Evolutionary conservation across 768 basidiomycete genomes (phyloP).

Genomic region (Cytidiella melzeri): DNA sequence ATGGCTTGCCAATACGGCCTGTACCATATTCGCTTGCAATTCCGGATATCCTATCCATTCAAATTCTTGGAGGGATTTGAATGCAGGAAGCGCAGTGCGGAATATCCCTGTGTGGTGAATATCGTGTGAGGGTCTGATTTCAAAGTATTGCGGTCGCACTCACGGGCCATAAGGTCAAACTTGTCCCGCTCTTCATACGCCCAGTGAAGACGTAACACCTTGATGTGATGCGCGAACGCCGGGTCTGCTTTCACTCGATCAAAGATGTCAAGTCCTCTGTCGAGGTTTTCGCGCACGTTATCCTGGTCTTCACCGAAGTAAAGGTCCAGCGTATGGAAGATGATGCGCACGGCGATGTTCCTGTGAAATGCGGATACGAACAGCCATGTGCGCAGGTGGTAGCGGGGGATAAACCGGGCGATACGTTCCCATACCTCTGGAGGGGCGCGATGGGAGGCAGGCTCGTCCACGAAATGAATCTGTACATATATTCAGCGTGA

Average conservation of each 20-base stretch:
- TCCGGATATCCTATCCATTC: conserved; percentile 80
- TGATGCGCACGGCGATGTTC: conserved; percentile 56
- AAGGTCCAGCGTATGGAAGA: conserved; percentile 63
- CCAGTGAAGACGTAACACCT: conserved; percentile 59
- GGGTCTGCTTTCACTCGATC: conserved; percentile 60
- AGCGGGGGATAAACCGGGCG: conserved; percentile 53
- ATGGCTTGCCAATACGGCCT: conserved; percentile 48
- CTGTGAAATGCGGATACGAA: conserved; percentile 56
- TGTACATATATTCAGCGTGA: conserved; percentile 20
- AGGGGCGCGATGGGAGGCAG: conserved; percentile 56
- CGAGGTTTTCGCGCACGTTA: conserved; percentile 41
- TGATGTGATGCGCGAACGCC: conserved; percentile 52
- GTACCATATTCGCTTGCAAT: conserved; percentile 60
- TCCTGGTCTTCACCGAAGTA: conserved; percentile 57
- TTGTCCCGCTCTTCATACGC: conserved; percentile 65
- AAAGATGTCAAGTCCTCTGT: conserved; percentile 60
- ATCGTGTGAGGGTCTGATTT: background rate
- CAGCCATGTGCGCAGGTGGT: conserved; percentile 65
- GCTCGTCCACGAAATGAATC: conserved; percentile 49
- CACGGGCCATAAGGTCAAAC: conserved; percentile 53
- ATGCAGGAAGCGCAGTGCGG: conserved; percentile 55
- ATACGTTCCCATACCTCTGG: conserved; percentile 66
- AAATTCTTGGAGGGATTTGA: conserved; percentile 54
- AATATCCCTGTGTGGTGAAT: conserved; percentile 41
- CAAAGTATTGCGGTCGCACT: conserved; percentile 17